A percentile compares a stretch with the other conserved stretches of the same genome.
Evolutionary conservation across 1,139 yeast species (phyloP).

Genomic region (Pichia sp.): DNA sequence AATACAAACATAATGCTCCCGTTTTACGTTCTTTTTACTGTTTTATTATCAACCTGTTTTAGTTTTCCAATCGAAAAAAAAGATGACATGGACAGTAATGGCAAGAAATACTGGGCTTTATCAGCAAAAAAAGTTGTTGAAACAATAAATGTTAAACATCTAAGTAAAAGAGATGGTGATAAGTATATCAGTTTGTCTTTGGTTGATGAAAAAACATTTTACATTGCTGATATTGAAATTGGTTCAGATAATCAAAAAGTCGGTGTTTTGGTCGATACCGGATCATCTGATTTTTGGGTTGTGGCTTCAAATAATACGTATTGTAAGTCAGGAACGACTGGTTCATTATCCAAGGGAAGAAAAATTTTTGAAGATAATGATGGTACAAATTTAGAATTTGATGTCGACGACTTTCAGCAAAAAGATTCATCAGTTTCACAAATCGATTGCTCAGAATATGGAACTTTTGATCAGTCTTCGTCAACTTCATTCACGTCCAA

Average conservation of each 20-base stretch:
- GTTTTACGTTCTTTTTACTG: background rate
- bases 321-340: slow-evolving; percentile 20
- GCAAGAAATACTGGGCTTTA: slow-evolving; percentile 10
- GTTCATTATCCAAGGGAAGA: slow-evolving; percentile 9
- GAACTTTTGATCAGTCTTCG: slow-evolving; percentile 42
- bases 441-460: slow-evolving; percentile 36
- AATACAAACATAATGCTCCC: background rate
- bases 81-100: background rate
- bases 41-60: background rate
- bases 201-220: slow-evolving; percentile 42
- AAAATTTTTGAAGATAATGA: slow-evolving; percentile 1
- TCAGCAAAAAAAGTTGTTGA: slow-evolving; percentile 3
- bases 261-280: slow-evolving; percentile 56
- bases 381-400: background rate
- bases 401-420: background rate
- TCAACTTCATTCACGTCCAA: slow-evolving; percentile 45
- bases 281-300: slow-evolving; percentile 69
- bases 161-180: slow-evolving; percentile 31
- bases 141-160: background rate
- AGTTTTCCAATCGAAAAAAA: background rate
- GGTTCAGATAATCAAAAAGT: slow-evolving; percentile 53
- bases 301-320: slow-evolving; percentile 26
- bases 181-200: slow-evolving; percentile 37
- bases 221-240: slow-evolving; percentile 41
- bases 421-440: background rate